Percentiles rank a stretch among this genome's conserved stretches.
Evolutionary conservation across 768 basidiomycete genomes (phyloP).

Genomic region (Brasilioporus rufonigricans): DNA sequence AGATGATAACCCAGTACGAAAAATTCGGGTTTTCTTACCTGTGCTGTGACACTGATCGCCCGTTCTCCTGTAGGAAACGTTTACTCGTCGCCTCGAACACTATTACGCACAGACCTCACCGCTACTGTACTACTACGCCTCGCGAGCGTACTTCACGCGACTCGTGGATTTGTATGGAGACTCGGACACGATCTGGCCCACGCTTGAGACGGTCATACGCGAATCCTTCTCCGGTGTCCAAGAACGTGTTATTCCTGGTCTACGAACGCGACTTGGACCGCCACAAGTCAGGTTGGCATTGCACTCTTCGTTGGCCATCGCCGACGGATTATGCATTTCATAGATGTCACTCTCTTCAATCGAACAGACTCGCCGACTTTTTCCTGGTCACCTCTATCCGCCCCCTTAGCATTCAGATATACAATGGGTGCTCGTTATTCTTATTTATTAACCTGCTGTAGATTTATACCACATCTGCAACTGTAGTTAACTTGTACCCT

Average conservation of each 20-base stretch:
- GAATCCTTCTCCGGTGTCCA: constrained; percentile 53
- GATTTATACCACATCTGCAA: constrained; percentile 11
- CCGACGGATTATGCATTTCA: constrained; percentile 11
- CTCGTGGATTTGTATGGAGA: constrained; percentile 60
- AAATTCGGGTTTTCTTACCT: neutral
- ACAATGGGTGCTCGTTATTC: neutral
- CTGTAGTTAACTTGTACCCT: constrained; percentile 4
- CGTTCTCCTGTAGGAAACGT: constrained; percentile 59
- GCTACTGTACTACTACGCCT: constrained; percentile 67
- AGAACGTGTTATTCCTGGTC: constrained; percentile 39
- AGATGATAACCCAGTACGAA: constrained; percentile 80
- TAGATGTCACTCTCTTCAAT: constrained; percentile 5
- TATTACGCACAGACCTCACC: constrained; percentile 83
- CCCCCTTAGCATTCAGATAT: constrained; percentile 16
- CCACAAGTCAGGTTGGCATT: constrained; percentile 16
- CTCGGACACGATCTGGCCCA: constrained; percentile 82
- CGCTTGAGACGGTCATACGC: constrained; percentile 60
- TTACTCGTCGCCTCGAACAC: constrained; percentile 66
- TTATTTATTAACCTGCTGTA: constrained; percentile 21
- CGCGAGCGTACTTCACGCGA: constrained; percentile 41
- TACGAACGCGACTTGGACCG: constrained; percentile 17
- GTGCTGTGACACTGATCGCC: constrained; percentile 5
- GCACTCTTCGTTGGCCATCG: constrained; percentile 4
- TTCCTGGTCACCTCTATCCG: neutral
- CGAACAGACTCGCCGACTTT: neutral